phyloP scores from a whole-genome alignment of 179 eudicot species.

The Corrigiola litoralis region DNA sequence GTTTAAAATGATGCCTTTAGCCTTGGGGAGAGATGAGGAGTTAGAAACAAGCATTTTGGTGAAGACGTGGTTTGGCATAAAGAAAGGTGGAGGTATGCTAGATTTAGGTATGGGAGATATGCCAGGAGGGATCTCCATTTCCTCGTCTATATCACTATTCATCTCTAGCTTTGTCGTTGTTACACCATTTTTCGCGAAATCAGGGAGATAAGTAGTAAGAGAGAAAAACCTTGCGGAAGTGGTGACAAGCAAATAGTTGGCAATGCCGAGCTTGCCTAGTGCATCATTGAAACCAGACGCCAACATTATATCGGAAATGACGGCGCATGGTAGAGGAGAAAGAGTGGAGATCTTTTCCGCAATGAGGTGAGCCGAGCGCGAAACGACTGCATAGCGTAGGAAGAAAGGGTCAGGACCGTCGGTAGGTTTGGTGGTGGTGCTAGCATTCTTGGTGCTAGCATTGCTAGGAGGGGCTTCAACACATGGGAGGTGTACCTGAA shows the following conservation, averaged over 20 bases:
- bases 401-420: slow-evolving; percentile 30
- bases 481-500: slow-evolving; percentile 24
- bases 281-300: slow-evolving; percentile 8
- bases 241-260: slow-evolving; percentile 18
- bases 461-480: no score
- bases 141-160: not conserved
- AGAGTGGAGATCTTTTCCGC: slow-evolving; percentile 11
- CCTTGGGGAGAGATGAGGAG: slow-evolving; percentile 15
- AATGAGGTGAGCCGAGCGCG: slow-evolving; percentile 32
- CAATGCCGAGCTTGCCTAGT: slow-evolving; percentile 14
- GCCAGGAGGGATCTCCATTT: slow-evolving; percentile 27
- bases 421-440: not conserved
- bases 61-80: slow-evolving; percentile 29
- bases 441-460: slow-evolving; percentile 12
- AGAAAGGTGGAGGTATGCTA: slow-evolving; percentile 35
- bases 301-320: slow-evolving; percentile 28
- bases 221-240: slow-evolving; percentile 35
- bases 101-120: slow-evolving; percentile 23
- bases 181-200: not conserved
- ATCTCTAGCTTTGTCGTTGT: no score
- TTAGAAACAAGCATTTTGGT: slow-evolving; percentile 21
- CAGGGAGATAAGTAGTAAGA: slow-evolving; percentile 20
- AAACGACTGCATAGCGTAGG: slow-evolving; percentile 24
- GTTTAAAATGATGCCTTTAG: slow-evolving; percentile 33
- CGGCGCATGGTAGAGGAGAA: slow-evolving; percentile 32